Evolutionary conservation across 495 filamentous ascomycete species (phyloP), one percentile per base, ranked within the genome.

Genomic region (Trichoderma gamsii): DNA sequence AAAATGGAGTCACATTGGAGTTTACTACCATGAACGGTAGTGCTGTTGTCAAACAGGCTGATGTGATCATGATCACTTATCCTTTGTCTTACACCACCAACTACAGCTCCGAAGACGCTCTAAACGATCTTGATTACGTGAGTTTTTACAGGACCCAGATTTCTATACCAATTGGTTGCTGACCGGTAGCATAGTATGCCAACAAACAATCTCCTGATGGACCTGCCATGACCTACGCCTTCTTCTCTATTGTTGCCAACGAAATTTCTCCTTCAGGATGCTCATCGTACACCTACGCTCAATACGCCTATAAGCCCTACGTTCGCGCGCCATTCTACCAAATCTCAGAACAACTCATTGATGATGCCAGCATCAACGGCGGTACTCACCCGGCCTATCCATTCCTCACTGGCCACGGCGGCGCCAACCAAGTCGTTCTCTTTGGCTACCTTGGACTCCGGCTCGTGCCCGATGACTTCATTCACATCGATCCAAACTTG

Each of bases 271-370:
- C 79, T 11, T 81, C 81, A 8, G 85, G 85, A 15, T 87, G 85
- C 70, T 78, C 83, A 8, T 75, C 79, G 3, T 86, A 84, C 69
- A 86, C 85, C 0, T 88, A 88, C 73, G 78, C 79, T 7, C 73
- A 85, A 8, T 79, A 82, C 66, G 79, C 77, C 25, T 81, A 77
- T 25, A 72, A 83, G 63, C 85, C 85, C 0, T 88, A 88, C 70
- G 73, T 79, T 25, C 80, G 85, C 15, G 81, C 77, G 23, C 85
- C 85, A 8, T 88, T 77, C 75, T 87, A 81, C 75, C 85, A 87
- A 69, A 86, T 83, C 76, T 85, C 88, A 0, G 90, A 93, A 72
- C 90, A 93, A 72, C 80, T 90, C 49, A 74, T 85, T 41, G 90
- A 93, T 71, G 79, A 91, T 71, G 82, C 82, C 66, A 79, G 76